Base-by-base conservation (phyloP, 805 yeast genomes). In the Wickerhamia fluorescens region DNA sequence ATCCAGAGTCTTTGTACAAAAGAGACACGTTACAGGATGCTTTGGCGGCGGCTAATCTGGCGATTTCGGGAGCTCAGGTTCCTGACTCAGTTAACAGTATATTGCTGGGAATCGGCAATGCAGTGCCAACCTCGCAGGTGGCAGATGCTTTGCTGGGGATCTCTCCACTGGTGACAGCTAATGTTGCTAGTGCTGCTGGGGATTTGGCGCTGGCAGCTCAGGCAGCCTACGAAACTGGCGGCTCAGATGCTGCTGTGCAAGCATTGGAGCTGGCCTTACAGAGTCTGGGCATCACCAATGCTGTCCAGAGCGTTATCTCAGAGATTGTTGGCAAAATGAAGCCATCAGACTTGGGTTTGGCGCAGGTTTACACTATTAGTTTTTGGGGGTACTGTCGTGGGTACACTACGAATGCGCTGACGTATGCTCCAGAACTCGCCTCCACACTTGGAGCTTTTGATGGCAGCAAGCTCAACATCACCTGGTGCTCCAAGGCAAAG, bases 401-500 rank as follows among this genome's bases (percentile, higher is more conserved):
- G 7, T 20, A 17, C 3, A 29, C 31, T 14, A 29, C 33, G 20
- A 5, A 21, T 16, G 25, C 22, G 5, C 15, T 17, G 23, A 33
- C 36, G n/a, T 29, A 26, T 21, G 20, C 7, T 10, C 9, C 20
- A 7, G 21, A 25, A n/a, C 22, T 33, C 18, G 23, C 18, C 7
- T 18, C 22, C 9, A 20, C 22, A 7, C 13, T 24, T 22, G 35
- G 35, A 20, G 38, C 41, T 11, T 49, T 61, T 31, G 43, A 45
- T 20, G 51, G 55, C 39, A 34, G 41, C 13, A 33, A 41, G 23
- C 40, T 47, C 29, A 55, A 59, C 28, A 61, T 63, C 38, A 57
- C 64, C 3, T 59, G 58, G 47, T 83, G 94, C 51, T 56, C 71
- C 10, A 44, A 60, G 7, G 73, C 88, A 13, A 51, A 60, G 33